Percentiles rank a stretch among this genome's conserved stretches.
Conservation (phyloP, 306 rosid genomes). For the Pueraria montana region DNA sequence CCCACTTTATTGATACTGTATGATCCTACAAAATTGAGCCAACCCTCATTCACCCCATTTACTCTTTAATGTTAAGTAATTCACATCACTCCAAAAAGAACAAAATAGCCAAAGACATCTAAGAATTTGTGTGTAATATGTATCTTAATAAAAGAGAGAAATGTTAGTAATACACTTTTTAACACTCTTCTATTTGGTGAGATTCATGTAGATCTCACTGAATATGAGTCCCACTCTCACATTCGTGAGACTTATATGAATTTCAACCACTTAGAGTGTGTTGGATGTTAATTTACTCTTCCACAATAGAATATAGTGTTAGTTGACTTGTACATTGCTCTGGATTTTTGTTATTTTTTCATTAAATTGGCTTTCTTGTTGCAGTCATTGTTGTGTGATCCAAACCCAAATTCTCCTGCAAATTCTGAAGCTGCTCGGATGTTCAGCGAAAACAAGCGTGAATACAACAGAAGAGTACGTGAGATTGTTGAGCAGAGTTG, state of each 20-base stretch:
- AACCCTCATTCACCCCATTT: no score
- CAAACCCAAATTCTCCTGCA: constrained; percentile 98
- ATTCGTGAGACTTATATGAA: background rate
- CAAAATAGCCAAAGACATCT: constrained; percentile 2
- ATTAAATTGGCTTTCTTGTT: constrained; percentile 43
- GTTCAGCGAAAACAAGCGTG: constrained; percentile 97
- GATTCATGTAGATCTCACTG: background rate
- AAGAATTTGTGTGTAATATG: background rate
- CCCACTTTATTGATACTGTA: no score
- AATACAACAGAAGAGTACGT: constrained; percentile 89
- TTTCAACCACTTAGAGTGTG: background rate
- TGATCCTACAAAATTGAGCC: no score
- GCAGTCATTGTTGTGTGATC: constrained; percentile 98
- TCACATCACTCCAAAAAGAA: background rate
- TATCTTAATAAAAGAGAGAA: background rate
- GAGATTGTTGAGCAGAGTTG: constrained; percentile 99
- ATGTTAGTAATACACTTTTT: background rate
- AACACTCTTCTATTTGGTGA: background rate
- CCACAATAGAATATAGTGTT: no score
- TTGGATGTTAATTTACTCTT: background rate
- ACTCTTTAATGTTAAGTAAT: background rate
- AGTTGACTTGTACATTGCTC: constrained; percentile 2
- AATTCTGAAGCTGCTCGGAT: constrained; percentile 98
- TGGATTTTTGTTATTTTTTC: constrained; percentile 25
- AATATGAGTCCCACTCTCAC: background rate